Base-by-base conservation (phyloP, 805 yeast genomes). In the Candida arabinofermentans region DNA sequence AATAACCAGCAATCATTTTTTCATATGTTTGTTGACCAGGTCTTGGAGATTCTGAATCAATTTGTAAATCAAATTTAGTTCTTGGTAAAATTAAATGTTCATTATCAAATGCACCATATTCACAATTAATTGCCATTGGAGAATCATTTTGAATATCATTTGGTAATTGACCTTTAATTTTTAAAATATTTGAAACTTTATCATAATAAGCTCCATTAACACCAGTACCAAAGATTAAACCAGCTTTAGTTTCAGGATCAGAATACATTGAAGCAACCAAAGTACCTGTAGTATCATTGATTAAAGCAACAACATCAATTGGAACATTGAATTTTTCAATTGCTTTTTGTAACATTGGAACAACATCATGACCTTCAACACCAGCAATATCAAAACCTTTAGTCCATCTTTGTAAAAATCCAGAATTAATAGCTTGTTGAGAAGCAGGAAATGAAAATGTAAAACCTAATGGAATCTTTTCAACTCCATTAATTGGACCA, bases 261-360 rank as follows among this genome's bases (percentile, higher is more conserved):
- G 95, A 77, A 71, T 91, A 91, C 74, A 84, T 80, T 37, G 97
- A 89, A 26, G 98, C 98, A 48, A 91, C 95, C 57, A 91, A 72
- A 35, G 99, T 91, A 64, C 98, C 99, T 37, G 96, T 87, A 51
- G 99, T 91, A 66, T 91, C 99, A 69, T 90, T 91, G 66, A 91
- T 91, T 61, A 91, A 72, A 37, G 98, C 96, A 48, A 87, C 89
- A 43, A 91, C 95, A 36, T 79, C 74, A 56, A 90, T 86, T 49
- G 96, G 95, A 39, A 87, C 79, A 17, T 74, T 64, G 49, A 71
- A 70, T 53, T 72, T 72, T 50, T 75, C 71, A 50, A 91, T 72
- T 31, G 95, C 86, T 10, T 69, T 67, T 69, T 86, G 95, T 59
- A 91, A 76, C 87, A 90, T 74, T 49, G 95, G 95, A 39, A 86